phyloP scores from a whole-genome alignment of 2,329 filamentous ascomycete species.

The Calonectria pauciramosa region DNA sequence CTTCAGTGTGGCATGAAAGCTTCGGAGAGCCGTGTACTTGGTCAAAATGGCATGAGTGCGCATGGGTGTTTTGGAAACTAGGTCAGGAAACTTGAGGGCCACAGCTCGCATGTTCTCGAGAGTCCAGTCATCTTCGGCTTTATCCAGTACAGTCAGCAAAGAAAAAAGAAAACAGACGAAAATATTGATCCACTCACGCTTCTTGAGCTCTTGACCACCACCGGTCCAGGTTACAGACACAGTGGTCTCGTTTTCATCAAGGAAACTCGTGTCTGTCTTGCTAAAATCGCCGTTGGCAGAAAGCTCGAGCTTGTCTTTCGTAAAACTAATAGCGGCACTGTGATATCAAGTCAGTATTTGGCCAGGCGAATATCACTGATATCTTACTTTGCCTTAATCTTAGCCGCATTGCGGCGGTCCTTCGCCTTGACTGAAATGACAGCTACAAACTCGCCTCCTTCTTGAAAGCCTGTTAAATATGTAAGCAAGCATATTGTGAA shows the following conservation, averaged over 20 bases:
- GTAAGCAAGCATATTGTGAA: not conserved
- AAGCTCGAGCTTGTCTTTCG: constrained; percentile 1
- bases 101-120: constrained; percentile 22
- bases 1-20: constrained; percentile 2
- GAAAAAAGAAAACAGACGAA: too few relatives aligned
- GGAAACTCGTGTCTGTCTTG: constrained; percentile 7
- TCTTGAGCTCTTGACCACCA: constrained; percentile 22
- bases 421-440: constrained; percentile 22
- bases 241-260: constrained; percentile 22
- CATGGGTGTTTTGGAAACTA: constrained; percentile 21
- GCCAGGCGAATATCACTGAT: not conserved
- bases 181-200: not conserved
- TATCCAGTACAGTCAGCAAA: not conserved
- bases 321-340: constrained; percentile 16
- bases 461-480: constrained; percentile 11
- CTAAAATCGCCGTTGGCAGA: not conserved
- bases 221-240: constrained; percentile 27
- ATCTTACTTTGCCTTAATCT: constrained; percentile 16
- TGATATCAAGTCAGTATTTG: not conserved
- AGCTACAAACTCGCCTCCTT: constrained; percentile 15
- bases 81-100: constrained; percentile 18
- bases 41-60: constrained; percentile 25
- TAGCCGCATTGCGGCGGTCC: not conserved
- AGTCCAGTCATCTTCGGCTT: constrained; percentile 21
- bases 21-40: constrained; percentile 23